Conservation (phyloP, 2,329 filamentous ascomycete genomes). For the Bipolaris cookei region DNA sequence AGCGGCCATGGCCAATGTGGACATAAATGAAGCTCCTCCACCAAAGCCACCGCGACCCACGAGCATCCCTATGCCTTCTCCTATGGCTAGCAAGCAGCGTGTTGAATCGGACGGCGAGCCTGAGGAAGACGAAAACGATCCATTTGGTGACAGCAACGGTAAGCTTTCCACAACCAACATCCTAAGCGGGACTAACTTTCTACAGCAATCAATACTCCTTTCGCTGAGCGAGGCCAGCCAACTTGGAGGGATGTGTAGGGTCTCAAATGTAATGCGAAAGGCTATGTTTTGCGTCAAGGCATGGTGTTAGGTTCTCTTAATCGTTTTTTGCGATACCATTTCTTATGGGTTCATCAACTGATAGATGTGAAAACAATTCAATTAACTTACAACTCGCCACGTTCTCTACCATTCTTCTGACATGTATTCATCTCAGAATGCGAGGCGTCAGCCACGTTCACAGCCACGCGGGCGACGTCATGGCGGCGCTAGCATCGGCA, state of each 20-base stretch:
- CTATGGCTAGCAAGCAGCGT: slow-evolving; percentile 45
- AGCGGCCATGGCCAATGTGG: slow-evolving; percentile 55
- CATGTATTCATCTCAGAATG: not conserved
- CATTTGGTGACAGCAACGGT: slow-evolving; percentile 82
- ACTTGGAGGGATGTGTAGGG: slow-evolving; percentile 49
- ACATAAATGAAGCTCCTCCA: slow-evolving; percentile 54
- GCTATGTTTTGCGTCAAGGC: slow-evolving; percentile 2
- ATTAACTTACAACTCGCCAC: not conserved
- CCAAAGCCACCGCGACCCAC: slow-evolving; percentile 57
- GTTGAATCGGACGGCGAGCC: slow-evolving; percentile 63
- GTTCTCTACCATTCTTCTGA: not conserved
- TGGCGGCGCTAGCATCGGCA: slow-evolving; percentile 19
- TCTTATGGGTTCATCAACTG: not conserved
- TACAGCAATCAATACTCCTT: slow-evolving; percentile 61
- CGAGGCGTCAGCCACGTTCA: slow-evolving; percentile 12
- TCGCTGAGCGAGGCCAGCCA: slow-evolving; percentile 38
- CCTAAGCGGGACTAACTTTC: slow-evolving; percentile 10
- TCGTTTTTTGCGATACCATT: slow-evolving; percentile 12
- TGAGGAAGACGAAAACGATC: slow-evolving; percentile 73
- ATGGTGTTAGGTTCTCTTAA: slow-evolving; percentile 3
- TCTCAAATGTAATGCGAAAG: not conserved
- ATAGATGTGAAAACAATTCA: not conserved
- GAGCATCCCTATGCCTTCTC: slow-evolving; percentile 49
- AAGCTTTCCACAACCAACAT: not conserved
- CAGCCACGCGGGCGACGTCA: slow-evolving; percentile 38